Evolutionary conservation across 2,329 filamentous ascomycete species (phyloP).

Genomic region (Stylonectria norvegica): DNA sequence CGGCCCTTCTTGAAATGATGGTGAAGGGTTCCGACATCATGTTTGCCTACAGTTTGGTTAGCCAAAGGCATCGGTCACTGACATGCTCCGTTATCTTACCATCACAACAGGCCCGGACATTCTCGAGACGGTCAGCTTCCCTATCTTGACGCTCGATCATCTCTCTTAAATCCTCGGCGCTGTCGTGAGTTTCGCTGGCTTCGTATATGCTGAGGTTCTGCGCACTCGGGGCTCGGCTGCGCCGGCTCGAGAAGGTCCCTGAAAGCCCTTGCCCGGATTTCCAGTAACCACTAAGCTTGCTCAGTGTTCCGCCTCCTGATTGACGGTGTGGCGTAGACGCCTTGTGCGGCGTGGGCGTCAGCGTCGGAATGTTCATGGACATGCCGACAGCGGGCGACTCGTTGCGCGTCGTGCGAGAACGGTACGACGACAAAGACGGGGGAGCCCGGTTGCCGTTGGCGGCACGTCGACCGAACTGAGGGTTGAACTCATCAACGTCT

Average conservation of each 20-base stretch:
- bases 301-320: constrained; percentile 46
- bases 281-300: constrained; percentile 60
- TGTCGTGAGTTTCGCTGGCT: constrained; percentile 65
- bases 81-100: constrained; percentile 54
- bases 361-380: constrained; percentile 53
- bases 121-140: constrained; percentile 79
- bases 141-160: constrained; percentile 76
- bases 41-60: constrained; percentile 56
- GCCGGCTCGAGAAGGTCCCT: constrained; percentile 52
- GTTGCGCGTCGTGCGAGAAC: constrained; percentile 67
- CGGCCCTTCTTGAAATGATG: constrained; percentile 46
- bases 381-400: constrained; percentile 55
- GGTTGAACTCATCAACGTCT: constrained; percentile 79
- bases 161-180: constrained; percentile 76
- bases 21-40: constrained; percentile 64
- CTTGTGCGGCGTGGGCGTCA: constrained; percentile 49
- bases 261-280: constrained; percentile 44
- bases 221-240: constrained; percentile 48
- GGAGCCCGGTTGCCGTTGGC: constrained; percentile 45
- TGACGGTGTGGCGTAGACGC: constrained; percentile 29
- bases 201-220: constrained; percentile 53
- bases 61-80: constrained; percentile 15
- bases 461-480: constrained; percentile 44
- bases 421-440: constrained; percentile 74
- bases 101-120: constrained; percentile 96